These are phyloP conservation scores for Jaapia argillacea DNA, from an alignment of 768 basidiomycete species.

Conservation along the genomic window DNA sequence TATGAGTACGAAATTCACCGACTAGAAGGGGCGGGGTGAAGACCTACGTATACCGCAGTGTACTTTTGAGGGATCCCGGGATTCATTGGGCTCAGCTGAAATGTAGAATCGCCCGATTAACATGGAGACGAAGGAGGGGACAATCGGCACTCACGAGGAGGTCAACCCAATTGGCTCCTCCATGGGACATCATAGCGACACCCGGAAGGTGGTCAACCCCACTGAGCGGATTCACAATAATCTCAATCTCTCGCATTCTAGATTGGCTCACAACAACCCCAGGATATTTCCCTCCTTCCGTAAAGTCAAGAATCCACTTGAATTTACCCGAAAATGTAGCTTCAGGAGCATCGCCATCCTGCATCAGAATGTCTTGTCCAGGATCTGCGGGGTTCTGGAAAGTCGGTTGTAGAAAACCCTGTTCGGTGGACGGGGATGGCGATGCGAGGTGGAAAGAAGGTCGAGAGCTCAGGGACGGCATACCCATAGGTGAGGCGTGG, in stretches of 20 bases:
- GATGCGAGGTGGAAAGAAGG: slow-evolving; percentile 43
- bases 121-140: neutral
- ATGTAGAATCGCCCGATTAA: no score
- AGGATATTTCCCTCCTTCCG: slow-evolving; percentile 32
- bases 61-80: slow-evolving; percentile 49
- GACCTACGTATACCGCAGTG: slow-evolving; percentile 54
- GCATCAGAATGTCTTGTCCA: no score
- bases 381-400: no score
- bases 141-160: slow-evolving; percentile 35
- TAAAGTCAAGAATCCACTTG: slow-evolving; percentile 70
- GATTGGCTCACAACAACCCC: slow-evolving; percentile 69
- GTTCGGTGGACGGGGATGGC: neutral
- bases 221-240: slow-evolving; percentile 46
- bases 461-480: slow-evolving; percentile 21
- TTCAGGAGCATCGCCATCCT: no score
- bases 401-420: slow-evolving; percentile 2
- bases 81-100: slow-evolving; percentile 59
- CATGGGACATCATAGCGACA: slow-evolving; percentile 36
- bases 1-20: neutral
- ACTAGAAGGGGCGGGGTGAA: neutral
- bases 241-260: slow-evolving; percentile 64
- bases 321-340: no score
- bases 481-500: slow-evolving; percentile 10
- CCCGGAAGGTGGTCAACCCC: slow-evolving; percentile 31
- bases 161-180: slow-evolving; percentile 54